Evolutionary conservation across 768 basidiomycete genomes (phyloP).

Genomic region (Crassisporium funariophilum): DNA sequence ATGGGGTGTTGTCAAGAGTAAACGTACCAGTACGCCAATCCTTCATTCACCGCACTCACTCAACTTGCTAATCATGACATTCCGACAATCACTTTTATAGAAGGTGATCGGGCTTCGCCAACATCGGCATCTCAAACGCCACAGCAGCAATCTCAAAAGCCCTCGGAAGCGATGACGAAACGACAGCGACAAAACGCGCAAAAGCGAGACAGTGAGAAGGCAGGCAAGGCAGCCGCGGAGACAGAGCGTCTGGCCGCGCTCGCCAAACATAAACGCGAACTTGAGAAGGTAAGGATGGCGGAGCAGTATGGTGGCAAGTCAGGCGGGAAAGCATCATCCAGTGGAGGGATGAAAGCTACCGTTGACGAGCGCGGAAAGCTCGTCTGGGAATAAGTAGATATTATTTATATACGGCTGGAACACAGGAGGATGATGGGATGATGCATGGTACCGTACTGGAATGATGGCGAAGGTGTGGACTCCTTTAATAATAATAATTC

Average conservation of each 20-base stretch:
- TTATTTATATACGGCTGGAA: neutral
- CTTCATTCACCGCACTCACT: neutral
- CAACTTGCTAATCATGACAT: neutral
- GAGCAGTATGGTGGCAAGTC: conserved; percentile 40
- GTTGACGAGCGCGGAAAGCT: conserved; percentile 59
- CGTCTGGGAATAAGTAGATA: conserved; percentile 51
- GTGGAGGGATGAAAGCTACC: conserved; percentile 65
- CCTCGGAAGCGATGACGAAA: conserved; percentile 58
- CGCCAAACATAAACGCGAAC: conserved; percentile 59
- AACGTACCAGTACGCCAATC: conserved; percentile 41
- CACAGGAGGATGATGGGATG: neutral
- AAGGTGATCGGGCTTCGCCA: conserved; percentile 14
- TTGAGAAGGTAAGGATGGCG: conserved; percentile 54
- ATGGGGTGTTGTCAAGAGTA: conserved; percentile 76
- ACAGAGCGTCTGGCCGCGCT: conserved; percentile 49
- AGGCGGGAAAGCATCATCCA: conserved; percentile 35
- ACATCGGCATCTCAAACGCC: conserved; percentile 1
- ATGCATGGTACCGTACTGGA: no score
- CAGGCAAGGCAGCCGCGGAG: conserved; percentile 57
- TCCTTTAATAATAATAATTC: no score
- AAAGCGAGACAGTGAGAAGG: conserved; percentile 58
- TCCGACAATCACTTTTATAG: conserved; percentile 1
- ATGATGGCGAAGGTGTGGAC: no score
- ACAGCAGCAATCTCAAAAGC: conserved; percentile 24
- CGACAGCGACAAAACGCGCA: conserved; percentile 70